Base-by-base conservation (phyloP, 805 yeast genomes). In the Brettanomyces anomalus region DNA sequence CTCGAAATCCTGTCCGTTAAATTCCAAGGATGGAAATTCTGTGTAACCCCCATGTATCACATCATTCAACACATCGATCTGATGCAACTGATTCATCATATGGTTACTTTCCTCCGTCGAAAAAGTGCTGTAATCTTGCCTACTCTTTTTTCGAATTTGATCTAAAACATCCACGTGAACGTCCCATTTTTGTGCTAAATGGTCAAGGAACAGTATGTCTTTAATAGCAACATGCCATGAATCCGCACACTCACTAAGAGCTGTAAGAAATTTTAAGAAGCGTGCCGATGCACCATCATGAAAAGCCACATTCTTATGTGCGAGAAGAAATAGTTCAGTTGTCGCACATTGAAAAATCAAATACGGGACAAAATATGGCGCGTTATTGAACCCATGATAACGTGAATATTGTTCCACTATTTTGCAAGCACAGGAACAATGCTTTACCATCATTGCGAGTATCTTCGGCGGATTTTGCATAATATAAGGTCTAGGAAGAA, bases 341-440 rank as follows among this genome's bases (percentile, higher is more conserved):
- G 60, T 53, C 2, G 65, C 60, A 45, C 58, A 53, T 18, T 62
- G 62, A 31, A 62, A 46, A 8, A 61, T 48, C 40, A 61, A 40
- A 34, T 62, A 62, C 11, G 64, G 60, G 2, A 56, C 53, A 43
- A 61, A 62, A 38, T 62, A 58, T 1, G 67, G 66, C 0, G 58
- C 48, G 5, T 37, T 34, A 20, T 47, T 40, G 39, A 52, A 56
- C 1, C 50, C 47, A 37, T 45, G 42, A 19, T 46, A 17, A 15
- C 46, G 17, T n/a, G 42, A 26, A 40, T 40, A 53, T 36, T 44
- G 42, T 13, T 49, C 43, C 6, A 57, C 47, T 1, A 62, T 42
- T 18, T 39, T 50, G 1, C 54, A 26, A 3, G 64, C 57, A 3
- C 50, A 51, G 7, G 43, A 48, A 37, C 59, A 56, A 14, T 59